These are phyloP conservation scores for Kwoniella pini DNA, from an alignment of 768 basidiomycete species.

Conservation along the genomic window DNA sequence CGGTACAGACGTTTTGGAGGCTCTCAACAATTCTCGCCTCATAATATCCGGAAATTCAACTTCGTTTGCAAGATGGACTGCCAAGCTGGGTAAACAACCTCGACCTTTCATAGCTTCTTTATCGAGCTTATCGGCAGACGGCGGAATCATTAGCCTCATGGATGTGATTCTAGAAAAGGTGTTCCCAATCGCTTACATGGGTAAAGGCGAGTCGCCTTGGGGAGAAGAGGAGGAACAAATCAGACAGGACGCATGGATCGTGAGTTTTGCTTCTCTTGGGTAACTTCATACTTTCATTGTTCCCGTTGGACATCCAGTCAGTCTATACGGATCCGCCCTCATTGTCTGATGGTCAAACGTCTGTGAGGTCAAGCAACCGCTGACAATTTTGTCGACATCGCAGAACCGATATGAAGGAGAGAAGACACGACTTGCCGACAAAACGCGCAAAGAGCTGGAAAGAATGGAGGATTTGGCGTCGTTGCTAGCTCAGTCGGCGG, in stretches of 20 bases:
- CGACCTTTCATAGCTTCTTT: slow-evolving; percentile 71
- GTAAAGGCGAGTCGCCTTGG: slow-evolving; percentile 63
- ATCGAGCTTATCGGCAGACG: slow-evolving; percentile 75
- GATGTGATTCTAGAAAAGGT: slow-evolving; percentile 72
- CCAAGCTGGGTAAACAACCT: slow-evolving; percentile 75
- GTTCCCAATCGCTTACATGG: slow-evolving; percentile 67
- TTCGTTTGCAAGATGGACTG: slow-evolving; percentile 82
- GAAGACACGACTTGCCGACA: slow-evolving; percentile 62
- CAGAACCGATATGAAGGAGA: slow-evolving; percentile 67
- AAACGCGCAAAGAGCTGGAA: slow-evolving; percentile 63
- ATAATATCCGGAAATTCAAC: slow-evolving; percentile 79
- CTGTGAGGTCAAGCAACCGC: too few relatives aligned
- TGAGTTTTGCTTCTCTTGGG: slow-evolving; percentile 48
- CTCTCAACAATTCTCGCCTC: slow-evolving; percentile 68
- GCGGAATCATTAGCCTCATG: slow-evolving; percentile 73
- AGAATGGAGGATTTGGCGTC: slow-evolving; percentile 65
- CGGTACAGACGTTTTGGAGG: slow-evolving; percentile 77
- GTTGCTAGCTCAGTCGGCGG: slow-evolving; percentile 60
- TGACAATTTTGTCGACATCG: slow-evolving; percentile 23
- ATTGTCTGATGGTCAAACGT: too few relatives aligned
- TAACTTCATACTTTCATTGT: not conserved
- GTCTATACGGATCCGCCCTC: too few relatives aligned
- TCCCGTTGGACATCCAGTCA: not conserved
- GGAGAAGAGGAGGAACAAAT: slow-evolving; percentile 69
- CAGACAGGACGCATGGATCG: slow-evolving; percentile 70